A percentile compares a stretch with the other conserved stretches of the same genome.
Conservation (phyloP, 495 filamentous ascomycete species). For the Choiromyces venosus region DNA sequence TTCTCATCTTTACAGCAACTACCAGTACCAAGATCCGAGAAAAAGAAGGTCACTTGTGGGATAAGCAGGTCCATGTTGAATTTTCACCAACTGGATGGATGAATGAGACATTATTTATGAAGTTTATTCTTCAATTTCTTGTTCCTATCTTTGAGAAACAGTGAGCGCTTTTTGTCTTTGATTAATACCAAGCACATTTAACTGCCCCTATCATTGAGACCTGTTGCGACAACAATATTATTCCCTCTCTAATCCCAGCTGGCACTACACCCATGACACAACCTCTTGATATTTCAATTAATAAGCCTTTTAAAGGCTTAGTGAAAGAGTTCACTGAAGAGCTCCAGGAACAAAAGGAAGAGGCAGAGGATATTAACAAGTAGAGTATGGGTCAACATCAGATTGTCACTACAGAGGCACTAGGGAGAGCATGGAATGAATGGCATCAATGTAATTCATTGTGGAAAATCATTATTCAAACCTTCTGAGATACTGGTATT, state of each 20-base stretch:
- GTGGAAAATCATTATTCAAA: neutral
- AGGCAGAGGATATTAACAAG: neutral
- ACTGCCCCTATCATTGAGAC: neutral
- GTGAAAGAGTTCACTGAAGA: neutral
- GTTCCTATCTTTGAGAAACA: neutral
- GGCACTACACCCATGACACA: neutral
- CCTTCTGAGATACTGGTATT: neutral
- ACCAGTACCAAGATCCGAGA: neutral
- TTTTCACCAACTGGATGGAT: constrained; percentile 5
- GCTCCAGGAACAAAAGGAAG: neutral
- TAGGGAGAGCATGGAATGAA: neutral
- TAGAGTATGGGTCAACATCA: constrained; percentile 1
- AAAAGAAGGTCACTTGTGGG: constrained; percentile 7
- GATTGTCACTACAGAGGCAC: constrained; percentile 4
- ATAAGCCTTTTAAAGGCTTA: neutral
- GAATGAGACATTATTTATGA: constrained; percentile 5
- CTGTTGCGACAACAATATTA: neutral
- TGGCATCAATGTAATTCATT: neutral
- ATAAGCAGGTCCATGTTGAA: constrained; percentile 6
- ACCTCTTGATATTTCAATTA: neutral
- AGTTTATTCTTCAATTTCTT: neutral
- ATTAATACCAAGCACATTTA: neutral
- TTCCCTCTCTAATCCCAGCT: neutral
- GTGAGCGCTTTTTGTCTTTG: neutral
- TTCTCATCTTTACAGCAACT: constrained; percentile 1